Evolutionary conservation across 768 basidiomycete genomes (phyloP).

Genomic region (Kwoniella sp.): DNA sequence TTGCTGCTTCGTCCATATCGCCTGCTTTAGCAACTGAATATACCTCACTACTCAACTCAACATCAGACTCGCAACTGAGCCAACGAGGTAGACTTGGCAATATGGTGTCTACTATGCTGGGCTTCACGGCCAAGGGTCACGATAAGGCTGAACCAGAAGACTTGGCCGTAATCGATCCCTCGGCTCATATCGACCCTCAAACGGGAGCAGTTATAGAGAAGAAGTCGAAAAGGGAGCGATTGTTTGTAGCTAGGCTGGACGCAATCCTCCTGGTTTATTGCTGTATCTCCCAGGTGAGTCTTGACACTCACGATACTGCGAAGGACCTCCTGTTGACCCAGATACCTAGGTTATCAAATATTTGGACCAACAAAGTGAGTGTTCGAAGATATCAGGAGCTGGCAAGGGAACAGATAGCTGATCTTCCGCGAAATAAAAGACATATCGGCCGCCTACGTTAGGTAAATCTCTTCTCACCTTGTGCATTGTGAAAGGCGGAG

Average conservation of each 20-base stretch:
- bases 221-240: conserved; percentile 29
- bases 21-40: too few relatives aligned
- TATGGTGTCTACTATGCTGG: conserved; percentile 24
- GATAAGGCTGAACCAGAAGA: conserved; percentile 7
- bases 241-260: conserved; percentile 39
- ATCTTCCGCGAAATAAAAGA: too few relatives aligned
- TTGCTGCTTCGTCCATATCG: too few relatives aligned
- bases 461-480: too few relatives aligned
- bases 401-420: not conserved
- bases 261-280: conserved; percentile 36
- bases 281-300: conserved; percentile 28
- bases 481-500: too few relatives aligned
- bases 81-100: not conserved
- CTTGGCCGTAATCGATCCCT: conserved; percentile 24
- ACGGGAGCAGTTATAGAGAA: conserved; percentile 36
- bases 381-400: not conserved
- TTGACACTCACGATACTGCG: not conserved
- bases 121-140: conserved; percentile 16
- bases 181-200: conserved; percentile 27
- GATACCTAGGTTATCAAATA: conserved; percentile 48
- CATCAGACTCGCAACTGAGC: too few relatives aligned
- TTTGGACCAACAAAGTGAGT: conserved; percentile 31
- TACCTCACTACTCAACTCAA: too few relatives aligned
- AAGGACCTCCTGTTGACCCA: conserved; percentile 1
- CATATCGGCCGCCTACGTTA: too few relatives aligned